These are phyloP conservation scores for Chlamydomonas urium DNA, from an alignment of 139 green algal genomes.

Conservation along the genomic window DNA sequence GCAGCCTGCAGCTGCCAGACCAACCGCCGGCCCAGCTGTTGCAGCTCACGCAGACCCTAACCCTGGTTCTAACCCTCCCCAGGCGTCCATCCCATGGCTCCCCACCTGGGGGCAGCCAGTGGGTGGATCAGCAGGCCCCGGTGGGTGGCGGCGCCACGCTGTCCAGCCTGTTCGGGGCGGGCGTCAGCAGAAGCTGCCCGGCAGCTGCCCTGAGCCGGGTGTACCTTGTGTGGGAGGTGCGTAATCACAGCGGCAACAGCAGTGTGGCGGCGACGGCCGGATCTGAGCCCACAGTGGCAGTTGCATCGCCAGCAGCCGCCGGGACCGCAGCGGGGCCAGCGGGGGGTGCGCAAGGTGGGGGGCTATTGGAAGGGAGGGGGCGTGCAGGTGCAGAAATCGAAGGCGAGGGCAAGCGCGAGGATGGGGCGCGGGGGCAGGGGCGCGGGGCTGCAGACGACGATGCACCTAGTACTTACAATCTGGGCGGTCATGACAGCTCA, in stretches of 20 bases:
- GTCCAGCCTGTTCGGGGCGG: constrained; percentile 13
- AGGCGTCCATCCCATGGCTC: not conserved
- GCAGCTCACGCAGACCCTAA: constrained; percentile 39
- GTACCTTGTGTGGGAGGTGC: too few relatives aligned
- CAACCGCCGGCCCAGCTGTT: not conserved
- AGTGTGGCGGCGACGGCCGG: too few relatives aligned
- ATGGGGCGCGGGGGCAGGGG: too few relatives aligned
- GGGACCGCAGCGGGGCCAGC: not conserved
- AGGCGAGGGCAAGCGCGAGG: too few relatives aligned
- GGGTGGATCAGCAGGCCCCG: too few relatives aligned
- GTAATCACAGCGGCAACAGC: constrained; percentile 2
- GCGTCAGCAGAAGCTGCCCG: constrained; percentile 27
- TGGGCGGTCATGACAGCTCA: too few relatives aligned
- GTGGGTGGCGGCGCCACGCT: constrained; percentile 9
- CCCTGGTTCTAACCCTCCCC: constrained; percentile 34
- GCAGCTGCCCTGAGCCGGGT: constrained; percentile 36
- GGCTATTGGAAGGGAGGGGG: too few relatives aligned
- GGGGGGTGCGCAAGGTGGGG: too few relatives aligned
- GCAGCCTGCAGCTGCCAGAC: not conserved
- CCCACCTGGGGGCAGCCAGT: too few relatives aligned
- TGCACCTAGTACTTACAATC: too few relatives aligned
- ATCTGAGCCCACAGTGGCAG: not conserved
- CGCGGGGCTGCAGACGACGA: too few relatives aligned
- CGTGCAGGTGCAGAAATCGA: too few relatives aligned
- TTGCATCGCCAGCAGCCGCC: not conserved